Conservation (phyloP, 2,329 filamentous ascomycete species). For the Gremmenia infestans region DNA sequence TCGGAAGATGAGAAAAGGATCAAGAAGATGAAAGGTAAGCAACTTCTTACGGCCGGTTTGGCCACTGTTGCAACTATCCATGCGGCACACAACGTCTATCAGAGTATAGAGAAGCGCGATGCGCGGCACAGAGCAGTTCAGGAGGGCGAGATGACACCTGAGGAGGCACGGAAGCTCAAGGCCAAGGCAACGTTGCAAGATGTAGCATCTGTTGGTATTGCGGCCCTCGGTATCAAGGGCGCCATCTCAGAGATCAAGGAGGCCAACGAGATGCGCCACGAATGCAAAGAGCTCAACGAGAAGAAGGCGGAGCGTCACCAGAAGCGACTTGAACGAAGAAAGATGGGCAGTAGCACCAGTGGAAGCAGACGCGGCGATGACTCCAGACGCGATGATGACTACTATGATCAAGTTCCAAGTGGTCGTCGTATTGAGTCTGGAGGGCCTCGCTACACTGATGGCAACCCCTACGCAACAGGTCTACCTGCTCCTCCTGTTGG, state of each 20-base stretch:
- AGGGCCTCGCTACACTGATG: constrained; percentile 37
- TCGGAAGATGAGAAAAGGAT: constrained; percentile 57
- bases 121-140: constrained; percentile 53
- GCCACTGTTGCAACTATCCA: constrained; percentile 66
- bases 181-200: constrained; percentile 60
- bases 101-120: constrained; percentile 58
- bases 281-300: constrained; percentile 48
- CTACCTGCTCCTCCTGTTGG: constrained; percentile 31
- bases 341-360: constrained; percentile 22
- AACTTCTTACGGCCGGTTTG: constrained; percentile 60
- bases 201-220: constrained; percentile 61
- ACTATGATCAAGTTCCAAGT: constrained; percentile 10
- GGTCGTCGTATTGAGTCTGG: constrained; percentile 33
- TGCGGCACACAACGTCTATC: constrained; percentile 60
- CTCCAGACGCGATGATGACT: constrained; percentile 7
- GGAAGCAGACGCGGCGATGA: constrained; percentile 16
- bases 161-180: constrained; percentile 58
- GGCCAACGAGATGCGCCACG: constrained; percentile 55
- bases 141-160: constrained; percentile 57
- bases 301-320: constrained; percentile 41
- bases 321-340: constrained; percentile 41
- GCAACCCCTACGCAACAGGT: constrained; percentile 39
- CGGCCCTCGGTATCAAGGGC: constrained; percentile 62
- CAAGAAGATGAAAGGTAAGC: constrained; percentile 62
- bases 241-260: constrained; percentile 63